These are phyloP conservation scores for Cucurbitaria berberidis DNA, from an alignment of 2,329 filamentous ascomycete genomes.

Conservation along the genomic window DNA sequence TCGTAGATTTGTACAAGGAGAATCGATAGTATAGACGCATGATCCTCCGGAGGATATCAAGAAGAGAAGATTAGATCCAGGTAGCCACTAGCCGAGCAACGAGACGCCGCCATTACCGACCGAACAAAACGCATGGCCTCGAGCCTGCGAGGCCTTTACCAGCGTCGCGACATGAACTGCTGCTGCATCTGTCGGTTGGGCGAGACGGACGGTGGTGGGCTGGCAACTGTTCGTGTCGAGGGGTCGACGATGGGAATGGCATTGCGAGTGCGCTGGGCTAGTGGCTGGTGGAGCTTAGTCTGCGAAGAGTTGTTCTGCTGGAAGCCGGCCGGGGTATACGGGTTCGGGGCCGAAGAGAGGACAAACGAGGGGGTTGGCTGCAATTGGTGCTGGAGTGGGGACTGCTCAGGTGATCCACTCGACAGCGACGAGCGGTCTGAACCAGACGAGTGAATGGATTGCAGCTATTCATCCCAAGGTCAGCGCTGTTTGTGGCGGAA, in stretches of 20 bases:
- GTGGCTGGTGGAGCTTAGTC: constrained; percentile 88
- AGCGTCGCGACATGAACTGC: constrained; percentile 57
- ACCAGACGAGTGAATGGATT: constrained; percentile 85
- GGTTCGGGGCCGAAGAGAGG: constrained; percentile 69
- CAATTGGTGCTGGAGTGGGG: constrained; percentile 83
- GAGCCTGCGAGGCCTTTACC: constrained; percentile 51
- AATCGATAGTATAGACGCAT: constrained; percentile 48
- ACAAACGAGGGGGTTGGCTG: constrained; percentile 73
- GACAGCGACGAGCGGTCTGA: constrained; percentile 95
- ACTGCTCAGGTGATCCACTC: constrained; percentile 90
- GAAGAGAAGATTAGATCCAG: constrained; percentile 46
- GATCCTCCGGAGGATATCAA: constrained; percentile 50
- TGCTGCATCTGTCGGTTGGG: constrained; percentile 67
- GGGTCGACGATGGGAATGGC: constrained; percentile 98
- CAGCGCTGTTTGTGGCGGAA: constrained; percentile 35
- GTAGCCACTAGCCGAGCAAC: constrained; percentile 51
- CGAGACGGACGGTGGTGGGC: constrained; percentile 77
- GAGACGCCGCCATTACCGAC: constrained; percentile 44
- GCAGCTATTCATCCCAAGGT: constrained; percentile 66
- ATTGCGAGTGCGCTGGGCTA: constrained; percentile 87
- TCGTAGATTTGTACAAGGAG: constrained; percentile 53
- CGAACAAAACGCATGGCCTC: constrained; percentile 42
- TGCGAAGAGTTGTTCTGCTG: constrained; percentile 61
- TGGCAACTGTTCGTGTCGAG: constrained; percentile 86
- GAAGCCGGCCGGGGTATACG: constrained; percentile 65